Percentiles rank a stretch among this genome's conserved stretches.
Evolutionary conservation across 768 basidiomycete genomes (phyloP).

Genomic region (Naganishia friedmannii): DNA sequence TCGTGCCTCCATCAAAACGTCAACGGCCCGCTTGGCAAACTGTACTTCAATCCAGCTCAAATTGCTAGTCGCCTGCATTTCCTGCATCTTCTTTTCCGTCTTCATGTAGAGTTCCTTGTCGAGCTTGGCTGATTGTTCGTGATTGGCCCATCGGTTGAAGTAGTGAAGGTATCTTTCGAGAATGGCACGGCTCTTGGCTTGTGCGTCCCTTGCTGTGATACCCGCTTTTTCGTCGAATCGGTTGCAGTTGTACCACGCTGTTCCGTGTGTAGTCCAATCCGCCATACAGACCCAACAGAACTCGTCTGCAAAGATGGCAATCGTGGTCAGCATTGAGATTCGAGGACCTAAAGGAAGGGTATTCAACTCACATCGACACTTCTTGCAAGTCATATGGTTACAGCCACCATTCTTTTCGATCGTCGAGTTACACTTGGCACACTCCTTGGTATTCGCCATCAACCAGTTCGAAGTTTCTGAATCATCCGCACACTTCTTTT

Average conservation of each 20-base stretch:
- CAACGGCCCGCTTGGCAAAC: constrained; percentile 98
- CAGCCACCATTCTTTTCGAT: constrained; percentile 99
- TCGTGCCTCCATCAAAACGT: constrained; percentile 80
- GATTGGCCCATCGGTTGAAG: constrained; percentile 99
- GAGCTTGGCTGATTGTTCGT: constrained; percentile 97
- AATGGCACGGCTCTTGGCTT: constrained; percentile 82
- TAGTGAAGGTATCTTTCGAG: constrained; percentile 96
- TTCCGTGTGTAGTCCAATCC: constrained; percentile 95
- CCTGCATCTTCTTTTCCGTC: constrained; percentile 99
- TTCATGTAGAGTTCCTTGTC: constrained; percentile 86
- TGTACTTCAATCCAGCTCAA: constrained; percentile 98
- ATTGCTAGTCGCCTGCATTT: constrained; percentile 89
- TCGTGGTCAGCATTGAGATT: not conserved
- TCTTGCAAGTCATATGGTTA: constrained; percentile 99
- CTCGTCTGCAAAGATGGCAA: constrained; percentile 37
- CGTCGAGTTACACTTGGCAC: constrained; percentile 88
- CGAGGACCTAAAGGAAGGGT: not conserved
- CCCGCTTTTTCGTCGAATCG: constrained; percentile 88
- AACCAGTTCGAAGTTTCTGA: constrained; percentile 99
- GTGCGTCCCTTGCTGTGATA: constrained; percentile 82
- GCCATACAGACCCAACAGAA: constrained; percentile 99
- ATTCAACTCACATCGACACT: constrained; percentile 69
- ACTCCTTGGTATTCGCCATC: constrained; percentile 99
- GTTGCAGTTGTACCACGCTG: constrained; percentile 96
- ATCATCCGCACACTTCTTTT: constrained; percentile 95